Percentiles rank a stretch among this genome's conserved stretches.
phyloP scores from a whole-genome alignment of 1,284 basidiomycete genomes.

The Trametes versicolor region DNA sequence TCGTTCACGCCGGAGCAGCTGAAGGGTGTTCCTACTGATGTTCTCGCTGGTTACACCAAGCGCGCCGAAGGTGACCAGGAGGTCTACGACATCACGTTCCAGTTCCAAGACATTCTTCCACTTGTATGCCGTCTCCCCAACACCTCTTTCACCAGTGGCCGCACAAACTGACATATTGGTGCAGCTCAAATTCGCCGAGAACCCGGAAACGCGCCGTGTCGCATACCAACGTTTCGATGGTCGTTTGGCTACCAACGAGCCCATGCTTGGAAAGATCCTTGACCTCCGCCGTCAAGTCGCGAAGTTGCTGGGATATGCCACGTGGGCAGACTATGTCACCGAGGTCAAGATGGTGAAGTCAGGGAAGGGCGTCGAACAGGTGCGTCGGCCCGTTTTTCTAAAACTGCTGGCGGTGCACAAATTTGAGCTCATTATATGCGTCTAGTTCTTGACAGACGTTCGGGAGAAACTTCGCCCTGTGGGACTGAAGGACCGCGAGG shows the following conservation, averaged over 20 bases:
- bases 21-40: conserved; percentile 80
- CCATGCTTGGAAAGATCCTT: conserved; percentile 71
- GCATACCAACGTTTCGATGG: conserved; percentile 75
- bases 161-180: background rate
- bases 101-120: conserved; percentile 83
- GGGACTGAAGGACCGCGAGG: conserved; percentile 69
- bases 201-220: conserved; percentile 70
- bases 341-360: conserved; percentile 89
- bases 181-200: conserved; percentile 82
- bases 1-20: conserved; percentile 78
- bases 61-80: conserved; percentile 64
- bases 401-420: background rate
- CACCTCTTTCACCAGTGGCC: background rate
- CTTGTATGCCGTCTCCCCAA: conserved; percentile 56
- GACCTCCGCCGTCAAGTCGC: conserved; percentile 76
- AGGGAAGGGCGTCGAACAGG: conserved; percentile 63
- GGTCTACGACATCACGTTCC: conserved; percentile 76
- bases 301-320: conserved; percentile 72
- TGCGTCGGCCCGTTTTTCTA: conserved; percentile 42
- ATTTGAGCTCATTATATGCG: background rate
- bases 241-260: conserved; percentile 74
- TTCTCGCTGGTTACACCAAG: conserved; percentile 79
- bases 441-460: conserved; percentile 73
- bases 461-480: conserved; percentile 76
- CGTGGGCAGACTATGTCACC: conserved; percentile 83